phyloP scores from a whole-genome alignment of 331 rosid genomes.

The Acacia pycnantha region DNA sequence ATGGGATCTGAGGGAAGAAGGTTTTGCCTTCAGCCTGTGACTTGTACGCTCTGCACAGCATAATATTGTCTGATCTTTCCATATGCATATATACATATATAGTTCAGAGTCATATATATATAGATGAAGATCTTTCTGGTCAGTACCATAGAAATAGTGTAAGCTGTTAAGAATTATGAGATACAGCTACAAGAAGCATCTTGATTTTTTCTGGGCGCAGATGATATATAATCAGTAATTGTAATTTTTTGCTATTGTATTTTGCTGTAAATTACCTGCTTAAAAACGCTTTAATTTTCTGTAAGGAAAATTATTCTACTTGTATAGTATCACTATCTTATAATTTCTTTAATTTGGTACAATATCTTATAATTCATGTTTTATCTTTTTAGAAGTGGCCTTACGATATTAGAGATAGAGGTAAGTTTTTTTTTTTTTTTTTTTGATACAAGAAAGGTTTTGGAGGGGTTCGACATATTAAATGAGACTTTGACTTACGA shows the following conservation, averaged over 20 bases:
- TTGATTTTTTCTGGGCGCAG: neutral
- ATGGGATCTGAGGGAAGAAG: slow-evolving; percentile 89
- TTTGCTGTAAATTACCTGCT: slow-evolving; percentile 36
- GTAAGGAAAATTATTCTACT: neutral
- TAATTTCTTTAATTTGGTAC: neutral
- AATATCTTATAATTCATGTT: neutral
- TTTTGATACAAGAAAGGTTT: too few relatives aligned
- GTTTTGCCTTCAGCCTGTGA: slow-evolving; percentile 90
- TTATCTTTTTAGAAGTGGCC: too few relatives aligned
- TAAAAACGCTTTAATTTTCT: neutral
- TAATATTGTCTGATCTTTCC: slow-evolving; percentile 22
- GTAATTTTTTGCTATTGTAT: neutral
- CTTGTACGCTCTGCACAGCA: slow-evolving; percentile 43
- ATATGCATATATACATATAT: slow-evolving; percentile 46
- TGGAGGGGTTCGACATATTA: too few relatives aligned
- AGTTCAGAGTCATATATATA: slow-evolving; percentile 46
- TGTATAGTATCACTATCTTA: neutral
- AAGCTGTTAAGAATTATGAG: slow-evolving; percentile 34
- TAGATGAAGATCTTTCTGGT: slow-evolving; percentile 39
- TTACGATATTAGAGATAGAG: too few relatives aligned
- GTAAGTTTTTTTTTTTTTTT: too few relatives aligned
- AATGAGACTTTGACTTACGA: too few relatives aligned
- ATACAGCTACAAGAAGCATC: slow-evolving; percentile 34
- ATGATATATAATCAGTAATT: neutral
- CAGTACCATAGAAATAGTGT: slow-evolving; percentile 41